These are phyloP conservation scores for Niebla homalea DNA, from an alignment of 495 filamentous ascomycete genomes.

Conservation along the genomic window DNA sequence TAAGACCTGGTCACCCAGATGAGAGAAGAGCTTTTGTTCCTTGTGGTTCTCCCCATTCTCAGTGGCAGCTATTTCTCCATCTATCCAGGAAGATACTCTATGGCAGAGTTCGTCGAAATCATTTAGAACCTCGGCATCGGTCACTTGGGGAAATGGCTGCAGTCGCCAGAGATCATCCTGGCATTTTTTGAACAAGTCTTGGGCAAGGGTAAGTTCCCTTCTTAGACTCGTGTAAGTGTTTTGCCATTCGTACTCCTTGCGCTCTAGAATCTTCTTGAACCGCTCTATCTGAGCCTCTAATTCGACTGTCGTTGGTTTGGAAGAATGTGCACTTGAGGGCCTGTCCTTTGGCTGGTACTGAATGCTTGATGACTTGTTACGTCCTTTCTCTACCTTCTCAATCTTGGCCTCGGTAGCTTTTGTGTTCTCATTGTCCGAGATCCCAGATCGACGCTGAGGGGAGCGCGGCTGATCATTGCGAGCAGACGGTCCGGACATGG, in stretches of 20 bases:
- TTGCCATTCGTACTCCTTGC: not conserved
- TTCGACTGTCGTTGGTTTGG: not conserved
- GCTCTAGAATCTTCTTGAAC: not conserved
- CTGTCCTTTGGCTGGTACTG: too few relatives aligned
- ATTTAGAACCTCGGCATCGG: not conserved
- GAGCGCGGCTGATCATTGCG: too few relatives aligned
- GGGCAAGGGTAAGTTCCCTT: not conserved
- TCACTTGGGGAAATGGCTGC: slow-evolving; percentile 1
- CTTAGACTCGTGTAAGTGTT: not conserved
- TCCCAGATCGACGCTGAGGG: too few relatives aligned
- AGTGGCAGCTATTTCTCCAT: not conserved
- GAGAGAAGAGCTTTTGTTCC: not conserved
- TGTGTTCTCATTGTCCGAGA: too few relatives aligned
- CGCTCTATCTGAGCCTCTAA: not conserved
- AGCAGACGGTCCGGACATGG: too few relatives aligned
- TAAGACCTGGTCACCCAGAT: not conserved
- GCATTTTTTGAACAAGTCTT: slow-evolving; percentile 2
- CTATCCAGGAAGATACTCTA: slow-evolving; percentile 6
- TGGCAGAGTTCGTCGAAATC: not conserved
- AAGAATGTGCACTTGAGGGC: too few relatives aligned
- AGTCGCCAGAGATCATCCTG: slow-evolving; percentile 12
- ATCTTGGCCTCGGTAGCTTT: too few relatives aligned
- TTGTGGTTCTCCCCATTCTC: not conserved
- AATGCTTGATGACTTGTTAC: too few relatives aligned
- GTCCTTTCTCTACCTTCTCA: too few relatives aligned